Evolutionary conservation across 139 green algal species (phyloP).

Genomic region (Micractinium sp.): DNA sequence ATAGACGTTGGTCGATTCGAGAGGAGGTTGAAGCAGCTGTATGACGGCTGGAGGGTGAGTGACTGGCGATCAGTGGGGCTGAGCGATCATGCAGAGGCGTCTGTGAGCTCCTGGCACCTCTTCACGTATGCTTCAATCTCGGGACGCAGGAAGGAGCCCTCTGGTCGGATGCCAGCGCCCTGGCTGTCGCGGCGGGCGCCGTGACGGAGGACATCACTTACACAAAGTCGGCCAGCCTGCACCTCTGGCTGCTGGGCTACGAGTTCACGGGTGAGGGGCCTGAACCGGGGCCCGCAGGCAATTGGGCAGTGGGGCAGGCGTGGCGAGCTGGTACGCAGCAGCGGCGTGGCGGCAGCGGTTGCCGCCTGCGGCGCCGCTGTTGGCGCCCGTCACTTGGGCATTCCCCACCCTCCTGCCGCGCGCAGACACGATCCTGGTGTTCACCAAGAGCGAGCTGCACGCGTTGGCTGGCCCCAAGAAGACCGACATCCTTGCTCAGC

Average conservation of each 20-base stretch:
- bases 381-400: neutral
- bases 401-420: neutral
- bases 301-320: neutral
- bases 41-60: constrained; percentile 69
- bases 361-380: neutral
- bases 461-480: constrained; percentile 92
- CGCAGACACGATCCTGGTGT: constrained; percentile 90
- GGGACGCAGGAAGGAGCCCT: neutral
- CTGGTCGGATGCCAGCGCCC: constrained; percentile 35
- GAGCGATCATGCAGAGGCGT: neutral
- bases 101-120: neutral
- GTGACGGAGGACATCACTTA: constrained; percentile 83
- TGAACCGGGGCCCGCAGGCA: neutral
- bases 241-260: constrained; percentile 96
- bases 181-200: constrained; percentile 59
- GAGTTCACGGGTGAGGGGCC: constrained; percentile 82
- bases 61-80: neutral
- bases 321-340: no score
- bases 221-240: constrained; percentile 88
- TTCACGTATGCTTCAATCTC: neutral
- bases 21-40: constrained; percentile 64
- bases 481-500: constrained; percentile 72
- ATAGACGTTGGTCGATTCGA: constrained; percentile 66
- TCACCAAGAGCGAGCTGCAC: constrained; percentile 77
- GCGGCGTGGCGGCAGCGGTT: neutral